A percentile compares a stretch with the other conserved stretches of the same genome.
Evolutionary conservation across 352 stramenopile genomes (phyloP).

Genomic region (Hyaloperonospora brassicae): DNA sequence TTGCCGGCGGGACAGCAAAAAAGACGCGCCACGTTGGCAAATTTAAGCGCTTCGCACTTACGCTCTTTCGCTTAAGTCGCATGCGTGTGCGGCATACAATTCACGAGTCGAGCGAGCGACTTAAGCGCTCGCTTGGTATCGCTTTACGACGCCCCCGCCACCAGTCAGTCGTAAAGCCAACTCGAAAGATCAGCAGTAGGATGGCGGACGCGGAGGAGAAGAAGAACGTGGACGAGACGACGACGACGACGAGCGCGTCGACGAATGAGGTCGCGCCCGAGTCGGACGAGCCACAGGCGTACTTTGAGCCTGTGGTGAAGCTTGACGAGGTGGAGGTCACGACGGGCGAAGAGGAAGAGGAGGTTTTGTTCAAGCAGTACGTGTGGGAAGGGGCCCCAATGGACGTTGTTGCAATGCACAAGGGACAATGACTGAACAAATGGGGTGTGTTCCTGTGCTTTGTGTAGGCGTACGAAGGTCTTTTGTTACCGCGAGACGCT

Average conservation of each 20-base stretch:
- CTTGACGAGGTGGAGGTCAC: constrained; percentile 94
- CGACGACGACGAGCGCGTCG: constrained; percentile 51
- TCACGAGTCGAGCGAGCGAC: too few species aligned
- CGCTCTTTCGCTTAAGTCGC: too few species aligned
- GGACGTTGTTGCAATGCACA: too few species aligned
- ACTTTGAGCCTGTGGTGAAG: constrained; percentile 86
- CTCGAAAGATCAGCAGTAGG: neutral
- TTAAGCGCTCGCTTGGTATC: too few species aligned
- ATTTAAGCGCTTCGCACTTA: too few species aligned
- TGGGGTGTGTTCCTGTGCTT: too few species aligned
- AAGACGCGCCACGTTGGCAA: too few species aligned
- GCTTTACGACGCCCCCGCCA: too few species aligned
- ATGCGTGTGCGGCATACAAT: too few species aligned
- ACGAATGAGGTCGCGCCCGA: constrained; percentile 44
- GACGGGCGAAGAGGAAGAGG: constrained; percentile 96
- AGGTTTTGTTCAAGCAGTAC: constrained; percentile 89
- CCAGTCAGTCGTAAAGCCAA: too few species aligned
- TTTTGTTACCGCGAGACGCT: constrained; percentile 96
- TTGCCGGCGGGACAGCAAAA: too few species aligned
- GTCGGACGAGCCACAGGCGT: constrained; percentile 79
- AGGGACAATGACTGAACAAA: too few species aligned
- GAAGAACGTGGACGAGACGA: constrained; percentile 56
- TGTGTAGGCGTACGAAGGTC: constrained; percentile 86
- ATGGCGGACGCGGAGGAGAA: constrained; percentile 42
- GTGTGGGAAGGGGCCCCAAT: constrained; percentile 5